A percentile compares a stretch with the other conserved stretches of the same genome.
phyloP scores from a whole-genome alignment of 768 basidiomycete genomes.

The Lyophyllum decastes region DNA sequence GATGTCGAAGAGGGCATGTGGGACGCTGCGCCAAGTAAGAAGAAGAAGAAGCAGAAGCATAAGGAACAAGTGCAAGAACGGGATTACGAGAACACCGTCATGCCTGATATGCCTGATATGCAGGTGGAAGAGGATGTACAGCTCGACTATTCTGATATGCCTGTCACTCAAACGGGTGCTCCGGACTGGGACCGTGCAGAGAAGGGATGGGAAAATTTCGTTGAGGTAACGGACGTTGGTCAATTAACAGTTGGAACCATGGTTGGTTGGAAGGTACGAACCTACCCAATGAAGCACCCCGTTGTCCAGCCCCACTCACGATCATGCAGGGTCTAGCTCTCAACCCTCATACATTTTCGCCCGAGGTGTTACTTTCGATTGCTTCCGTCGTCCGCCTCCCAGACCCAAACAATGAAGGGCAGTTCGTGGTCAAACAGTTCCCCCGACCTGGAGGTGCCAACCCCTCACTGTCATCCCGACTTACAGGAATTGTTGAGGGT shows the following conservation, averaged over 20 bases:
- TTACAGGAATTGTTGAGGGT: constrained; percentile 1
- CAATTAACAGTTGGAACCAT: constrained; percentile 30
- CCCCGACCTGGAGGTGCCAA: constrained; percentile 15
- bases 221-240: constrained; percentile 21
- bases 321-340: constrained; percentile 55
- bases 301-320: background rate
- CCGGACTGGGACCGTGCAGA: constrained; percentile 42
- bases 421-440: constrained; percentile 18
- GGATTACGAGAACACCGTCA: background rate
- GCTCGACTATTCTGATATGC: constrained; percentile 7
- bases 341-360: constrained; percentile 58
- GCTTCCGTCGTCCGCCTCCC: constrained; percentile 35
- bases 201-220: constrained; percentile 28
- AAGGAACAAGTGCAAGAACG: constrained; percentile 10
- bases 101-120: background rate
- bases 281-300: no score
- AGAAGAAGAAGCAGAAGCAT: constrained; percentile 34
- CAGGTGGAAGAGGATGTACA: constrained; percentile 16
- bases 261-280: constrained; percentile 56
- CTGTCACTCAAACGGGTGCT: background rate
- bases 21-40: constrained; percentile 25
- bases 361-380: constrained; percentile 55
- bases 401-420: constrained; percentile 2
- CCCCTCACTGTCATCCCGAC: constrained; percentile 24
- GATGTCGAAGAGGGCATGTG: constrained; percentile 61